phyloP scores from a whole-genome alignment of 1,139 yeast species.

The Wickerhamomyces sp. region DNA sequence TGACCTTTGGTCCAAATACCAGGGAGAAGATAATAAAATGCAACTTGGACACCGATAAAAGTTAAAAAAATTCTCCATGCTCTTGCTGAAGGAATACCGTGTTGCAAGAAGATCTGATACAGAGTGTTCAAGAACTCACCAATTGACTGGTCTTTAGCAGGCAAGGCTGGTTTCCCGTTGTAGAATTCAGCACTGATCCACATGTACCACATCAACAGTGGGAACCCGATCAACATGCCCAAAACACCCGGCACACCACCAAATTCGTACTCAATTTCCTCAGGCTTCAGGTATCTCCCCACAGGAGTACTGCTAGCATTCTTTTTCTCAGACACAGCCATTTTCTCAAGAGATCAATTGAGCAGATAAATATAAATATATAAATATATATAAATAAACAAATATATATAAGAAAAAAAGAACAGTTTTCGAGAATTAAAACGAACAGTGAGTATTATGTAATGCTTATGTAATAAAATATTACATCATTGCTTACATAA shows the following conservation, averaged over 20 bases:
- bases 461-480: too few relatives aligned
- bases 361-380: too few relatives aligned
- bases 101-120: constrained; percentile 34
- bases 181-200: constrained; percentile 88
- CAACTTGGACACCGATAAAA: constrained; percentile 66
- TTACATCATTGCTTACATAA: too few relatives aligned
- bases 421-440: too few relatives aligned
- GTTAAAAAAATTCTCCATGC: constrained; percentile 70
- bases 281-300: constrained; percentile 34
- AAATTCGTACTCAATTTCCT: constrained; percentile 68
- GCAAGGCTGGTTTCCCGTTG: constrained; percentile 68
- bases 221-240: constrained; percentile 94
- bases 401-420: too few relatives aligned
- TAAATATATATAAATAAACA: too few relatives aligned
- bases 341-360: too few relatives aligned
- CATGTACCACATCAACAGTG: constrained; percentile 92
- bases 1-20: constrained; percentile 96
- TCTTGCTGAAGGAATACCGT: constrained; percentile 65
- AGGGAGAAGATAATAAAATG: constrained; percentile 82
- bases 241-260: constrained; percentile 93
- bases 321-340: background rate
- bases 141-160: constrained; percentile 57
- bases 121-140: constrained; percentile 46
- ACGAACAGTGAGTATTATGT: too few relatives aligned
- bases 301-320: background rate